phyloP scores from a whole-genome alignment of 768 basidiomycete species.

The Kwoniella pini region DNA sequence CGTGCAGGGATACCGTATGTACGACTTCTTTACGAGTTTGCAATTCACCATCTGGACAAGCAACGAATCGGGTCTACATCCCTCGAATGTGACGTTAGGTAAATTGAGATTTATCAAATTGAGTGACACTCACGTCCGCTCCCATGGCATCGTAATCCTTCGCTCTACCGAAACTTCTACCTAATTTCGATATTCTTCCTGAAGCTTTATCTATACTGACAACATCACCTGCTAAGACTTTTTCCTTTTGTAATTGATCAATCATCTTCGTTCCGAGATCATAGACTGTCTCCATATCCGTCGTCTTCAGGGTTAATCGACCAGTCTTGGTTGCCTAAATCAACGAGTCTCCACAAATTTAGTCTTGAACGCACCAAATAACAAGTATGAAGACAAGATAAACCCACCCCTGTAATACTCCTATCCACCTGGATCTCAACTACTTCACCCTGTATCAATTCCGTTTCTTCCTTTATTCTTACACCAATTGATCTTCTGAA shows the following conservation, averaged over 20 bases:
- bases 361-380: background rate
- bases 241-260: slow-evolving; percentile 93
- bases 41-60: slow-evolving; percentile 96
- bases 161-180: slow-evolving; percentile 92
- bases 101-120: background rate
- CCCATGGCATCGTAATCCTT: slow-evolving; percentile 99
- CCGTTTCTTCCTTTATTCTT: slow-evolving; percentile 94
- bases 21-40: slow-evolving; percentile 97
- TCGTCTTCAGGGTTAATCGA: slow-evolving; percentile 94
- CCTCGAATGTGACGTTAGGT: background rate
- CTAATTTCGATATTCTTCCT: slow-evolving; percentile 93
- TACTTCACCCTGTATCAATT: slow-evolving; percentile 96
- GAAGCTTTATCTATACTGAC: slow-evolving; percentile 97
- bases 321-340: slow-evolving; percentile 92
- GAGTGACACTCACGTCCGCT: slow-evolving; percentile 72
- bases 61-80: slow-evolving; percentile 89
- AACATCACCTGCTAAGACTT: slow-evolving; percentile 88
- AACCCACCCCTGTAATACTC: slow-evolving; percentile 84
- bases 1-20: slow-evolving; percentile 95
- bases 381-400: slow-evolving; percentile 1
- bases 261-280: slow-evolving; percentile 99
- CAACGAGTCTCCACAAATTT: too few species aligned
- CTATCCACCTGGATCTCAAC: slow-evolving; percentile 98
- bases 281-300: slow-evolving; percentile 99
- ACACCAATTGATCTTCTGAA: slow-evolving; percentile 96